Evolutionary conservation across 345 rosid species (phyloP).

Genomic region (Chamaenerion angustifolium): DNA sequence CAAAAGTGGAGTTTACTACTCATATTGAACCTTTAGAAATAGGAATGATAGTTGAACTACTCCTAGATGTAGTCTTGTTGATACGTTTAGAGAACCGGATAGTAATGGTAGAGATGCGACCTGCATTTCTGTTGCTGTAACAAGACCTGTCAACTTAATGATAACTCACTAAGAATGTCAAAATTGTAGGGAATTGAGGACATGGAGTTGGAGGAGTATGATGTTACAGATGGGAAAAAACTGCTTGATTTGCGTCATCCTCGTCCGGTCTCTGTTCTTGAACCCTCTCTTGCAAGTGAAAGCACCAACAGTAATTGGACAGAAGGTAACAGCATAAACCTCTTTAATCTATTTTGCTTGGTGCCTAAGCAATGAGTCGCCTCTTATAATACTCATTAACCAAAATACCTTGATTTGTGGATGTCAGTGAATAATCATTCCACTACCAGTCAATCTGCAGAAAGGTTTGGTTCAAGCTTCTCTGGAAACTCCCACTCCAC

Average conservation of each 20-base stretch:
- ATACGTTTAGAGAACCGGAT: too few species aligned
- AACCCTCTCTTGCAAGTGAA: conserved; percentile 40
- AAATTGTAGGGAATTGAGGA: conserved; percentile 38
- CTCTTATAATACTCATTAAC: neutral
- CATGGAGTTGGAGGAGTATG: conserved; percentile 22
- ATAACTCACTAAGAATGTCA: conserved; percentile 4
- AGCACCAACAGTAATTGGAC: conserved; percentile 34
- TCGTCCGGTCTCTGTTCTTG: conserved; percentile 65
- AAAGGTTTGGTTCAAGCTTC: conserved; percentile 25
- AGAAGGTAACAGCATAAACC: conserved; percentile 25
- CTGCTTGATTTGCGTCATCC: conserved; percentile 32
- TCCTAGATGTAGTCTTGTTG: too few species aligned
- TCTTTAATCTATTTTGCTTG: neutral
- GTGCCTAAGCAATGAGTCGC: neutral
- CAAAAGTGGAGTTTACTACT: too few species aligned
- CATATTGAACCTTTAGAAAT: too few species aligned
- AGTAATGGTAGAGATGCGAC: neutral
- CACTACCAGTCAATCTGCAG: conserved; percentile 36
- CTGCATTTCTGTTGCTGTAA: neutral
- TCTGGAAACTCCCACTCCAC: conserved; percentile 19
- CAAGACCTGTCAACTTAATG: neutral
- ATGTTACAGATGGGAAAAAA: conserved; percentile 21
- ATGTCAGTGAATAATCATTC: conserved; percentile 41
- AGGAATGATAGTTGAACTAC: too few species aligned
- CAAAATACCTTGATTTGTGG: neutral